Evolutionary conservation across 345 rosid genomes (phyloP).

Genomic region (Salix exigua): DNA sequence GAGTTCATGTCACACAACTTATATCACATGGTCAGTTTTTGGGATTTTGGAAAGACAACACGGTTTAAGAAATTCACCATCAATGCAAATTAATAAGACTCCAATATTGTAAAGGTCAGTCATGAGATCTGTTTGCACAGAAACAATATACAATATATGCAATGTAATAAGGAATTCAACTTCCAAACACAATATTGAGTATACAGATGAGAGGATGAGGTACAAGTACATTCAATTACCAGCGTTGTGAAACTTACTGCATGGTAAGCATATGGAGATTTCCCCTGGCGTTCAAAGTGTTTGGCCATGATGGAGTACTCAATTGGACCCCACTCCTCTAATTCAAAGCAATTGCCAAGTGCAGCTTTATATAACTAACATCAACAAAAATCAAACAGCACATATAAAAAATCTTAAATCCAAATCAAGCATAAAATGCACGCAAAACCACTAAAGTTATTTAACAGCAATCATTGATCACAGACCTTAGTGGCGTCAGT

Average conservation of each 20-base stretch:
- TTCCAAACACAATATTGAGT: background rate
- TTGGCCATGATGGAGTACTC: constrained; percentile 79
- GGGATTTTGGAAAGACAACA: background rate
- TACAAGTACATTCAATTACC: background rate
- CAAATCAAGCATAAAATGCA: constrained; percentile 1
- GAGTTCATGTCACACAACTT: background rate
- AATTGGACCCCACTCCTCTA: constrained; percentile 83
- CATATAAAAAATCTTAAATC: background rate
- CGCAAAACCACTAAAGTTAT: background rate
- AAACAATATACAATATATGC: background rate
- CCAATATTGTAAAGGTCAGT: background rate
- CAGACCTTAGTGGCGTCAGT: constrained; percentile 71
- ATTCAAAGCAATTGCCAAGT: constrained; percentile 78
- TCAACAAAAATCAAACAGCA: constrained; percentile 13
- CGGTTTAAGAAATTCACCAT: background rate
- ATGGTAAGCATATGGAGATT: constrained; percentile 87
- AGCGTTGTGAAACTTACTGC: constrained; percentile 44
- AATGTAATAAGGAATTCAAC: background rate
- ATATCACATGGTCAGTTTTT: background rate
- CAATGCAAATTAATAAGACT: background rate
- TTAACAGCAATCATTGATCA: background rate
- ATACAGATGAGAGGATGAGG: background rate
- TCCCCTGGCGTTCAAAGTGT: constrained; percentile 92
- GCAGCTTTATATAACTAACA: constrained; percentile 80
- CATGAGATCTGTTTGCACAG: background rate